Conservation (phyloP, 1,284 basidiomycete species). For the Moniliella sp. region DNA sequence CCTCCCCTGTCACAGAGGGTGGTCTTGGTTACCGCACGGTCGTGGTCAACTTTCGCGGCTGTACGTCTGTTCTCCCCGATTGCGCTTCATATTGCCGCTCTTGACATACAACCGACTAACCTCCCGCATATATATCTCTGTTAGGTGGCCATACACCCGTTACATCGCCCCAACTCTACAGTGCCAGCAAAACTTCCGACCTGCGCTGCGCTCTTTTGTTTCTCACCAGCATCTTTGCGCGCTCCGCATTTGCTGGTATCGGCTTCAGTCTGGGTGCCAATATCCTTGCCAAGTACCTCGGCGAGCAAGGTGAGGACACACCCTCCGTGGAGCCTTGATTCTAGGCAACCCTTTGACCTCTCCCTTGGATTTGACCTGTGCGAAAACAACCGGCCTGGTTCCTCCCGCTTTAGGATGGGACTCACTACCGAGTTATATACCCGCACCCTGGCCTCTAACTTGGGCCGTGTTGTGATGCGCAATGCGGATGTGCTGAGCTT, state of each 20-base stretch:
- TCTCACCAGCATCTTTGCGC: constrained; percentile 52
- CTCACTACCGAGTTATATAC: too few relatives aligned
- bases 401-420: too few relatives aligned
- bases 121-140: constrained; percentile 6
- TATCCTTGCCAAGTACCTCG: constrained; percentile 71
- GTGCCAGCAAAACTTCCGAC: constrained; percentile 57
- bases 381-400: constrained; percentile 33
- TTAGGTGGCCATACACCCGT: constrained; percentile 60
- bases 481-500: constrained; percentile 17
- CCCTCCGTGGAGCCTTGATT: constrained; percentile 51
- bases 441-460: constrained; percentile 57
- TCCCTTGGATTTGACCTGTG: constrained; percentile 38
- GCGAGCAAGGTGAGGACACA: constrained; percentile 56
- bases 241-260: constrained; percentile 59
- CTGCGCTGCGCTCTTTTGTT: constrained; percentile 58
- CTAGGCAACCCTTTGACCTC: constrained; percentile 61
- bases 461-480: constrained; percentile 36
- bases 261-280: constrained; percentile 88
- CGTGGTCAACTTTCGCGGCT: constrained; percentile 50
- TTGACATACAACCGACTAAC: too few relatives aligned
- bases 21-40: constrained; percentile 43
- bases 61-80: too few relatives aligned
- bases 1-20: constrained; percentile 11
- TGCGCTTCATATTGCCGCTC: too few relatives aligned
- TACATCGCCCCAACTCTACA: constrained; percentile 53